These are phyloP conservation scores for Metschnikowia borealis DNA, from an alignment of 805 yeast species.

Conservation along the genomic window DNA sequence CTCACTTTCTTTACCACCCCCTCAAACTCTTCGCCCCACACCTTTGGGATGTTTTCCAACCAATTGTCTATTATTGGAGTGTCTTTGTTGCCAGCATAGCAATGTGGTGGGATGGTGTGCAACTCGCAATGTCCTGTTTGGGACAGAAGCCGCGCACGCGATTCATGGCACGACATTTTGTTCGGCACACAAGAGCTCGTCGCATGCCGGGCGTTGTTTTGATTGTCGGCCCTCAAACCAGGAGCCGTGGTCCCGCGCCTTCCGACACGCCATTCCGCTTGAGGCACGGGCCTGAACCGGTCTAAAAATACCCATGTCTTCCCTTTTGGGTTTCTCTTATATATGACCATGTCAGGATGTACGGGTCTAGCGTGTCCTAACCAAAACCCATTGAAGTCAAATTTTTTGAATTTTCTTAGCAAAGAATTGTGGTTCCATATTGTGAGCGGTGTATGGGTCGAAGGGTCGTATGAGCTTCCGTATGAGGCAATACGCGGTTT, in stretches of 20 bases:
- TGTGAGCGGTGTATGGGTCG: too few species aligned
- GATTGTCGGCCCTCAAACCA: constrained; percentile 7
- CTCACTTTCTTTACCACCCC: too few species aligned
- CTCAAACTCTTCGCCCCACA: too few species aligned
- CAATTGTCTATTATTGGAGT: not conserved
- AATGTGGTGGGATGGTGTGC: constrained; percentile 1
- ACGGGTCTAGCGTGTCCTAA: not conserved
- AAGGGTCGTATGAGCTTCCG: too few species aligned
- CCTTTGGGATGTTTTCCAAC: too few species aligned
- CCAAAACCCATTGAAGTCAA: too few species aligned
- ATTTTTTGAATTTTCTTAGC: too few species aligned
- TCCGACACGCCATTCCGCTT: not conserved
- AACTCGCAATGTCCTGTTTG: constrained; percentile 3
- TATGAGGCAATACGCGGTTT: too few species aligned
- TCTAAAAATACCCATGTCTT: not conserved
- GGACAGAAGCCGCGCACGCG: constrained; percentile 5
- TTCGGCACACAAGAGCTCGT: constrained; percentile 4
- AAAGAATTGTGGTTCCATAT: too few species aligned
- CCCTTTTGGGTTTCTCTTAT: too few species aligned
- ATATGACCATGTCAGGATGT: too few species aligned
- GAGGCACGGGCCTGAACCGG: constrained; percentile 7
- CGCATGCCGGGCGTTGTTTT: constrained; percentile 8
- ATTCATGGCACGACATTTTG: constrained; percentile 11
- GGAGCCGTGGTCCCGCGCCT: constrained; percentile 4
- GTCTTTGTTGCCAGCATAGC: constrained; percentile 2